These are phyloP conservation scores for Saitozyma sp. DNA, from an alignment of 768 basidiomycete genomes.

Conservation along the genomic window DNA sequence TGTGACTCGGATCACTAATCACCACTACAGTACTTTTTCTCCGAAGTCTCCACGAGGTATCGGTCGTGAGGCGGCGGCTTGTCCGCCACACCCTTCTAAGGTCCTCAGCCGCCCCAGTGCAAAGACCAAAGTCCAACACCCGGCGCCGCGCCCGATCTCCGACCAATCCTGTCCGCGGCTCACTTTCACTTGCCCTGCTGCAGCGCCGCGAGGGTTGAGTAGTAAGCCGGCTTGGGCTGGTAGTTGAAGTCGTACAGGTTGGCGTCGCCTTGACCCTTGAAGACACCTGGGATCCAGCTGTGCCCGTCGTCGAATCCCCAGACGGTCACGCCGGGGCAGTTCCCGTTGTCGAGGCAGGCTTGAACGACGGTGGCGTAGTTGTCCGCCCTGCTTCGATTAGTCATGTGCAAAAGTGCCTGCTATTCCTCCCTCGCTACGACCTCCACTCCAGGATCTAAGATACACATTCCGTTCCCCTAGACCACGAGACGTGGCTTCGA, in stretches of 20 bases:
- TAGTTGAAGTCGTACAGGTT: slow-evolving; percentile 28
- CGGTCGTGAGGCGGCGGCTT: too few species aligned
- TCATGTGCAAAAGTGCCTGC: background rate
- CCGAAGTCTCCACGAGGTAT: too few species aligned
- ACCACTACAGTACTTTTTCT: too few species aligned
- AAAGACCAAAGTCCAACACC: background rate
- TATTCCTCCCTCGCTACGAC: too few species aligned
- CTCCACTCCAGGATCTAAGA: too few species aligned
- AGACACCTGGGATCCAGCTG: slow-evolving; percentile 43
- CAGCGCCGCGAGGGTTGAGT: slow-evolving; percentile 12
- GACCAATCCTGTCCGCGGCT: background rate
- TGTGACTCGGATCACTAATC: too few species aligned
- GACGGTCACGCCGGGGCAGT: slow-evolving; percentile 37
- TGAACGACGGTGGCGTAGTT: slow-evolving; percentile 30
- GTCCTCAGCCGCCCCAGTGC: too few species aligned
- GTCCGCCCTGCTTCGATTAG: slow-evolving; percentile 18
- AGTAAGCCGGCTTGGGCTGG: slow-evolving; percentile 31
- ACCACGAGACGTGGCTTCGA: too few species aligned
- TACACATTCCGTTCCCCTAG: too few species aligned
- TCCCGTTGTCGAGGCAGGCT: slow-evolving; percentile 31
- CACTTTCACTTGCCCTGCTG: slow-evolving; percentile 5
- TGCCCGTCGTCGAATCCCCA: slow-evolving; percentile 34
- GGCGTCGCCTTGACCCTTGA: slow-evolving; percentile 31
- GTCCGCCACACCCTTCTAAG: background rate
- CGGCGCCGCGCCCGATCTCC: background rate